phyloP scores from a whole-genome alignment of 148 eudicot species.

The Silene uniflora region DNA sequence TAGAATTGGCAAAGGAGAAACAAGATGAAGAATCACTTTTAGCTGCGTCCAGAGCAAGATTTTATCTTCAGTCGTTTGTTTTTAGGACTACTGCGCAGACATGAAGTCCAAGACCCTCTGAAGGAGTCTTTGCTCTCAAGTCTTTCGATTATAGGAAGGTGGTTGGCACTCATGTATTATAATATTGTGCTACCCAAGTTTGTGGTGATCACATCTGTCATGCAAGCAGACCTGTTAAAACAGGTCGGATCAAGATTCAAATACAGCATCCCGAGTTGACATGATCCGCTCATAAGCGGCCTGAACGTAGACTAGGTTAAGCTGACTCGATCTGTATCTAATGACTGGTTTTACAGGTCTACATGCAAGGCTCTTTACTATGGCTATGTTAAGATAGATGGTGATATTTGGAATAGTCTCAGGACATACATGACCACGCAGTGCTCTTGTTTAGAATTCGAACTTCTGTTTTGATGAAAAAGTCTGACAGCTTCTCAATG shows the following conservation, averaged over 20 bases:
- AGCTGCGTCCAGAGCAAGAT: slow-evolving; percentile 57
- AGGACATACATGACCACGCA: too few species aligned
- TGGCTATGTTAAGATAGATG: neutral
- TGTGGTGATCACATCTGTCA: slow-evolving; percentile 33
- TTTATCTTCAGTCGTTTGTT: slow-evolving; percentile 59
- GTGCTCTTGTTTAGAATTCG: neutral
- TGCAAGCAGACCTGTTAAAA: neutral
- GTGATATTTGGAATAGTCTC: slow-evolving; percentile 5
- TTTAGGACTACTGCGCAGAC: slow-evolving; percentile 24
- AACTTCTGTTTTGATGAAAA: neutral
- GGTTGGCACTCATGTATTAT: slow-evolving; percentile 21
- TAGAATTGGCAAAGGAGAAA: slow-evolving; percentile 63
- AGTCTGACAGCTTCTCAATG: neutral
- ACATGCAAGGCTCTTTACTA: neutral
- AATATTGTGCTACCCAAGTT: slow-evolving; percentile 19
- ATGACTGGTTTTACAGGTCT: too few species aligned
- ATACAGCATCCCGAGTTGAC: too few species aligned
- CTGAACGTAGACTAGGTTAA: too few species aligned
- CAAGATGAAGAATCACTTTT: slow-evolving; percentile 78
- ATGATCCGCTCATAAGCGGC: too few species aligned
- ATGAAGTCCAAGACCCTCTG: neutral
- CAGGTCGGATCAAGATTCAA: too few species aligned
- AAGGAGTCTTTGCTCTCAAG: slow-evolving; percentile 3
- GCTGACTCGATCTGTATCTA: too few species aligned
- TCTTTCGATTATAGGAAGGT: slow-evolving; percentile 14